phyloP scores from a whole-genome alignment of 768 basidiomycete species.

The Melanogaster broomeanus region DNA sequence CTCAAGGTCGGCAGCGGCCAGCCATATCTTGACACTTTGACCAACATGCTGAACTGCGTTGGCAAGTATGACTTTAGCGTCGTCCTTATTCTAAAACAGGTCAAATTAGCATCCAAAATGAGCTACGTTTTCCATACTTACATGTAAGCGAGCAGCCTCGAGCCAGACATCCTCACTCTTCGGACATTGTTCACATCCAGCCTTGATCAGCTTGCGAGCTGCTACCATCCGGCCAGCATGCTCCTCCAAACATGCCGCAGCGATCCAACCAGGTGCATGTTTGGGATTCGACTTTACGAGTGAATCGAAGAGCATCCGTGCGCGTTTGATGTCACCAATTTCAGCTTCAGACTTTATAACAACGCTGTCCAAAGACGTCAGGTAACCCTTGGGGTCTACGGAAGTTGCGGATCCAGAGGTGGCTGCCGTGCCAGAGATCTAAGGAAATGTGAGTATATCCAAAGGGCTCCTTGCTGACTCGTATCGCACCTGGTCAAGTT shows the following conservation, averaged over 20 bases:
- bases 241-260: slow-evolving; percentile 93
- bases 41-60: slow-evolving; percentile 93
- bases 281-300: slow-evolving; percentile 98
- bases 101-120: neutral
- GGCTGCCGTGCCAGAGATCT: slow-evolving; percentile 73
- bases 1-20: slow-evolving; percentile 91
- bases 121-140: slow-evolving; percentile 37
- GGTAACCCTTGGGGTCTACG: slow-evolving; percentile 97
- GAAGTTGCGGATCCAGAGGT: slow-evolving; percentile 79
- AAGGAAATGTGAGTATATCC: neutral
- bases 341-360: slow-evolving; percentile 92
- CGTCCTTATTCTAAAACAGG: slow-evolving; percentile 70
- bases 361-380: slow-evolving; percentile 91
- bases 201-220: slow-evolving; percentile 89
- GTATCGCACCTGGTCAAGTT: slow-evolving; percentile 82
- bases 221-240: slow-evolving; percentile 97
- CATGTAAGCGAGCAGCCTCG: slow-evolving; percentile 94
- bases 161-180: slow-evolving; percentile 98
- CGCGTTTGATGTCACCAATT: slow-evolving; percentile 98
- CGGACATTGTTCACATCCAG: slow-evolving; percentile 93
- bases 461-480: neutral
- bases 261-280: slow-evolving; percentile 98
- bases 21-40: slow-evolving; percentile 95
- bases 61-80: slow-evolving; percentile 92
- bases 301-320: slow-evolving; percentile 93